Percentiles rank a stretch among this genome's conserved stretches.
These are phyloP conservation scores for Dactylonectria macrodidyma DNA, from an alignment of 2,329 filamentous ascomycete species.

Conservation along the genomic window DNA sequence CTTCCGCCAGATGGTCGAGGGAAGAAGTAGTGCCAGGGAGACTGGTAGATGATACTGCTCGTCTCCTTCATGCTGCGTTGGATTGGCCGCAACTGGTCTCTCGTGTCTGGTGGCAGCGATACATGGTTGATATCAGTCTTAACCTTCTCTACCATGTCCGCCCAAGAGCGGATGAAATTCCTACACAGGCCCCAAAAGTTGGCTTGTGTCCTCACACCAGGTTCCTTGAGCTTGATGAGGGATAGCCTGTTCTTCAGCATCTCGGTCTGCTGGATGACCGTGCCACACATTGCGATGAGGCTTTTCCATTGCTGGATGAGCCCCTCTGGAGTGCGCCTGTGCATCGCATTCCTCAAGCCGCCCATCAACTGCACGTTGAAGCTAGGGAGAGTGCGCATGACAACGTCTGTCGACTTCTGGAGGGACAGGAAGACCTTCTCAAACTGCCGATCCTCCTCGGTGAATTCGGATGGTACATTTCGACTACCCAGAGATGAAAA, in stretches of 20 bases:
- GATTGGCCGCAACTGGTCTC: conserved; percentile 82
- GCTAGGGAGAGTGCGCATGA: conserved; percentile 79
- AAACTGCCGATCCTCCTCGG: conserved; percentile 85
- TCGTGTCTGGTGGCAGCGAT: conserved; percentile 76
- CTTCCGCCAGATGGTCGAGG: conserved; percentile 32
- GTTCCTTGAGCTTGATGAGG: conserved; percentile 87
- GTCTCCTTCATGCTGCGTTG: conserved; percentile 89
- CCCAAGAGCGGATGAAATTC: conserved; percentile 79
- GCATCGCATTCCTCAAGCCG: conserved; percentile 75
- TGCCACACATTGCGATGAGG: conserved; percentile 79
- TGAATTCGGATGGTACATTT: conserved; percentile 71
- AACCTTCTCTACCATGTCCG: conserved; percentile 74
- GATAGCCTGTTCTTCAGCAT: conserved; percentile 81
- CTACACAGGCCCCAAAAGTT: conserved; percentile 81
- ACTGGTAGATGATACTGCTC: conserved; percentile 76
- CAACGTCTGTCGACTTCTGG: conserved; percentile 80
- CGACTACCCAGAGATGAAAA: conserved; percentile 72
- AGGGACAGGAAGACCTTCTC: conserved; percentile 87
- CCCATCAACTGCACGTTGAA: conserved; percentile 77
- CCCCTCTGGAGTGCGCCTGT: conserved; percentile 71
- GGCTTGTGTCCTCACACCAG: conserved; percentile 76
- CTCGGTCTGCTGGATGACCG: conserved; percentile 81
- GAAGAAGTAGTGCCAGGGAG: conserved; percentile 68
- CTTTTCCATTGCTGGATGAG: conserved; percentile 77
- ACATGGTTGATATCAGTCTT: conserved; percentile 68